A percentile compares a stretch with the other conserved stretches of the same genome.
Evolutionary conservation across 148 eudicot genomes (phyloP).

Genomic region (Vaccinium corymbosum): DNA sequence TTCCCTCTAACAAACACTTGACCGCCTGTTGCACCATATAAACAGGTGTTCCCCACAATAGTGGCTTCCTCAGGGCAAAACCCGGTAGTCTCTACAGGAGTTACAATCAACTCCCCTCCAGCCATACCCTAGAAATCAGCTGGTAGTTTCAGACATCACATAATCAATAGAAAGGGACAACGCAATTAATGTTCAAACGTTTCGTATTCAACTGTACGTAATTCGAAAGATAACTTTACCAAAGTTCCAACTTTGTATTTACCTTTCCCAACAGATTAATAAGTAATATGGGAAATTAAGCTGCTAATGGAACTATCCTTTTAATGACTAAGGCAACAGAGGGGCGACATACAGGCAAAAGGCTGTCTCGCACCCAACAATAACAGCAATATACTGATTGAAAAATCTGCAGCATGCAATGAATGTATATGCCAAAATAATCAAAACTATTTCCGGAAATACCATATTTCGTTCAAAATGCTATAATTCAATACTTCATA

Average conservation of each 20-base stretch:
- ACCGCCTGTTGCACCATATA: constrained; percentile 99
- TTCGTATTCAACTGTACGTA: background rate
- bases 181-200: background rate
- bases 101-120: constrained; percentile 92
- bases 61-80: constrained; percentile 90
- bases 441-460: background rate
- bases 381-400: background rate
- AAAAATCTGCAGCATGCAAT: background rate
- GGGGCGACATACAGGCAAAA: background rate
- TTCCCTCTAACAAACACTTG: constrained; percentile 87
- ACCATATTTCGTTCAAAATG: background rate
- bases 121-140: constrained; percentile 76
- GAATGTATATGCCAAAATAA: background rate
- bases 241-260: background rate
- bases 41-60: constrained; percentile 88
- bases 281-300: background rate
- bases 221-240: background rate
- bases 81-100: constrained; percentile 83
- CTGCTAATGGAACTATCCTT: background rate
- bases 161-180: background rate
- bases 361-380: background rate
- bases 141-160: constrained; percentile 11
- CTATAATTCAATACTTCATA: background rate
- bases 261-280: background rate
- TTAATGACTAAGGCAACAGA: background rate